Conservation (phyloP, 139 green algal genomes). For the Tetradesmus lagerheimii region DNA sequence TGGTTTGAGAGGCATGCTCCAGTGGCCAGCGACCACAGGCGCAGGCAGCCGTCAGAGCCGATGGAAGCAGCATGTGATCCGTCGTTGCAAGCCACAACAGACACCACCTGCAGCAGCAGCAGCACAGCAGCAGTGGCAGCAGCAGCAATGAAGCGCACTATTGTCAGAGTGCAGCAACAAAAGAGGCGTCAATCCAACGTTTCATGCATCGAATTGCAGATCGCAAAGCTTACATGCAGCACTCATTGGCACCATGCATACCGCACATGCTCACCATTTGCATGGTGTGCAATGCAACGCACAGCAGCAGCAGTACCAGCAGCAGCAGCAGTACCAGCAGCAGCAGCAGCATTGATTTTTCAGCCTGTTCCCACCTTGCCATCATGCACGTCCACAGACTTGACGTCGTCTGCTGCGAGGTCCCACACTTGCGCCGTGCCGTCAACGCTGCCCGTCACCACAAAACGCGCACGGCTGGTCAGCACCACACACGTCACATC, state of each 20-base stretch:
- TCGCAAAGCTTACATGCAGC: background rate
- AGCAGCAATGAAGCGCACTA: too few species aligned
- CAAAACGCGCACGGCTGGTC: constrained; percentile 75
- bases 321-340: background rate
- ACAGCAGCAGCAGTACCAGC: background rate
- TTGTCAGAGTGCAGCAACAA: too few species aligned
- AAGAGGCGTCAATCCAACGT: too few species aligned
- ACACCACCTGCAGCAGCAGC: constrained; percentile 23
- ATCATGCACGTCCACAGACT: constrained; percentile 3
- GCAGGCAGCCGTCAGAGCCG: constrained; percentile 51
- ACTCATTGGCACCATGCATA: background rate
- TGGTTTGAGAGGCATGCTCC: constrained; percentile 10
- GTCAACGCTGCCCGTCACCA: constrained; percentile 76
- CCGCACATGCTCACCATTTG: background rate
- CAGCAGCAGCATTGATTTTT: background rate
- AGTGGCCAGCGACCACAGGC: constrained; percentile 49
- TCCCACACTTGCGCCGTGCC: constrained; percentile 86
- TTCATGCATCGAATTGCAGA: too few species aligned
- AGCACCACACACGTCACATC: constrained; percentile 68
- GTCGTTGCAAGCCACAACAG: constrained; percentile 1
- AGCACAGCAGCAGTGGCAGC: background rate
- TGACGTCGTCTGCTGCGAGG: constrained; percentile 57
- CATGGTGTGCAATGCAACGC: background rate
- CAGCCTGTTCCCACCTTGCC: constrained; percentile 23
- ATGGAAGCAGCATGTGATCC: constrained; percentile 19